These are phyloP conservation scores for Ceratobasidium papillatum DNA, from an alignment of 1,284 basidiomycete genomes.

Conservation along the genomic window DNA sequence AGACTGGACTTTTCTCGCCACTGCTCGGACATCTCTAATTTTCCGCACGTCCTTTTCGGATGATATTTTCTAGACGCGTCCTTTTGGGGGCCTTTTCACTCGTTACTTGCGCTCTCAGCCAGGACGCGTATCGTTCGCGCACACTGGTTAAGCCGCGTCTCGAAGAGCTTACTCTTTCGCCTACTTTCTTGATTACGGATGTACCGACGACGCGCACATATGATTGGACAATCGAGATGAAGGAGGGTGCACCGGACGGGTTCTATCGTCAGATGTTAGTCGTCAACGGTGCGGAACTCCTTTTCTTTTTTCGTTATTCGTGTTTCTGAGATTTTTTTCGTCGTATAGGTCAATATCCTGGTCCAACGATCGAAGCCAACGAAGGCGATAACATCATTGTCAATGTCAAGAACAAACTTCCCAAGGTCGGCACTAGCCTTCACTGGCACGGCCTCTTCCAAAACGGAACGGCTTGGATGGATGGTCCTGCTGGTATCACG, in stretches of 20 bases:
- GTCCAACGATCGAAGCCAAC: constrained; percentile 61
- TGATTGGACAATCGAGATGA: constrained; percentile 52
- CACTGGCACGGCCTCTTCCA: constrained; percentile 59
- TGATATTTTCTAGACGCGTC: constrained; percentile 2
- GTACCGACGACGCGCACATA: constrained; percentile 53
- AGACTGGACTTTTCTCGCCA: too few species aligned
- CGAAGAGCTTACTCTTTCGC: constrained; percentile 26
- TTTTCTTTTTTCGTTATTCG: not conserved
- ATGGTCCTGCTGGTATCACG: constrained; percentile 59
- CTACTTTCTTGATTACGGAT: constrained; percentile 45
- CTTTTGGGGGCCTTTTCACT: not conserved
- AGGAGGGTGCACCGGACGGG: constrained; percentile 54
- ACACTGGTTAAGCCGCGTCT: constrained; percentile 32
- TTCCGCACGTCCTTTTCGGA: not conserved
- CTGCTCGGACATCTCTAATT: not conserved
- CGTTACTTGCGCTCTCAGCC: not conserved
- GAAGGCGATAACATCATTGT: constrained; percentile 57
- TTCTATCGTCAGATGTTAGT: constrained; percentile 56
- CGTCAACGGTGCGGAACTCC: constrained; percentile 54
- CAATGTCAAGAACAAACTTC: constrained; percentile 55
- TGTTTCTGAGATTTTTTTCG: not conserved
- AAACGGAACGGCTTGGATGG: constrained; percentile 57
- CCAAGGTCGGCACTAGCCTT: constrained; percentile 53
- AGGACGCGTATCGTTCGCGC: not conserved
- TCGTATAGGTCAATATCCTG: constrained; percentile 55